Evolutionary conservation across 441 rosid genomes (phyloP), one percentile per base, ranked within the genome.

Genomic region (Mallotus japonicus): DNA sequence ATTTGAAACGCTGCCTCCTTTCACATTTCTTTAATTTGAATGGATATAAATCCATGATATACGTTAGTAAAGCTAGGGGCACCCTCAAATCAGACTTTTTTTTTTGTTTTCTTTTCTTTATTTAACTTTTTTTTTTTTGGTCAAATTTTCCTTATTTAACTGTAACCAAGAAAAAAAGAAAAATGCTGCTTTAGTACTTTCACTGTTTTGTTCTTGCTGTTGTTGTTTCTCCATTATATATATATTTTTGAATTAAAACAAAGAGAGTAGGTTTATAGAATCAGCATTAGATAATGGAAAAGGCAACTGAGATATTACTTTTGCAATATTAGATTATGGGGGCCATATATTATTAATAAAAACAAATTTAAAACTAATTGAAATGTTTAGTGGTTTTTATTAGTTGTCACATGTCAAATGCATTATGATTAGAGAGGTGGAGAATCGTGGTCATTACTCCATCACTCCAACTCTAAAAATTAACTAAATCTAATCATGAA

Each of bases 1-100:
- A 19, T 67, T 60, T 73, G 62, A 58, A 49, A 70, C 11, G 3
- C 13, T 10, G 28, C 70, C 37, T 22, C 46, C 12, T 61, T 49
- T 72, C 63, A 53, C 50, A 46, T 51, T 24, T 53, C 71, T 73
- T 66, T 67, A 19, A 60, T 79, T 73, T 75, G 61, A 77, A 77
- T 64, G 50, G 22, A 69, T 53, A 55, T 1, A 10, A 28, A 66
- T 37, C 11, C 16, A 69, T n/a, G 42, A 8, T 37, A 53, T 47
- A 58, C 67, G 70, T 40, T 70, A 71, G 47, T 44, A 75, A 80
- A 77, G 80, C 62, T 28, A 40, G 8, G 62, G 53, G 5, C 65
- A 61, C 40, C 37, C 61, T 46, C 47, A 46, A 55, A 67, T 40
- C 65, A 47, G 72, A 34, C 74, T 58, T 9, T 46, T 54, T 28